Percentiles rank a stretch among this genome's conserved stretches.
phyloP scores from a whole-genome alignment of 441 rosid species.

The Sinapis alba region DNA sequence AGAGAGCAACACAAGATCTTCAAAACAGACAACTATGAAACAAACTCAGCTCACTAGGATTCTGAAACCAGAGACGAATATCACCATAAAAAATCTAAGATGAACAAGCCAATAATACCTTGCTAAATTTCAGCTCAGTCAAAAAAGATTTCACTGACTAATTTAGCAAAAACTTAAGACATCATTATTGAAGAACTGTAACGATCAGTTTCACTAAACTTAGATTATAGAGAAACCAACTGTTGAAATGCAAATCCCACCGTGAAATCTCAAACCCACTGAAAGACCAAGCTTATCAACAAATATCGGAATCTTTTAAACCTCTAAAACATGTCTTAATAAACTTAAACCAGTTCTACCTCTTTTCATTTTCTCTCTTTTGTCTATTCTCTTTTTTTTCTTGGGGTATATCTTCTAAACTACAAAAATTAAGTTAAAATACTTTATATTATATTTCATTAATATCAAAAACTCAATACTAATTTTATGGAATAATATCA shows the following conservation, averaged over 20 bases:
- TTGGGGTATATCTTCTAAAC: too few species aligned
- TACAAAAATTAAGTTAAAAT: too few species aligned
- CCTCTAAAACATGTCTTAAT: neutral
- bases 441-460: too few species aligned
- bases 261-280: neutral
- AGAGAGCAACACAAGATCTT: neutral
- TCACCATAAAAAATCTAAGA: neutral
- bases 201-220: neutral
- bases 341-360: neutral
- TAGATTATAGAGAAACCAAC: neutral
- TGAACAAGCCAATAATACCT: neutral
- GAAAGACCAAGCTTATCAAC: neutral
- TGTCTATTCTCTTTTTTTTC: too few species aligned
- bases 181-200: neutral
- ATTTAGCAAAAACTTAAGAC: neutral
- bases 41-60: neutral
- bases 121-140: neutral
- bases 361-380: too few species aligned
- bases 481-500: too few species aligned
- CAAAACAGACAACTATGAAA: neutral
- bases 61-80: neutral
- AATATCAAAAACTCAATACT: too few species aligned
- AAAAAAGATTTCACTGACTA: neutral
- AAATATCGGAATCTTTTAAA: neutral
- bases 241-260: neutral